Conservation (phyloP, 192 early-diverging fungal genomes). For the Glomus cerebriforme region DNA sequence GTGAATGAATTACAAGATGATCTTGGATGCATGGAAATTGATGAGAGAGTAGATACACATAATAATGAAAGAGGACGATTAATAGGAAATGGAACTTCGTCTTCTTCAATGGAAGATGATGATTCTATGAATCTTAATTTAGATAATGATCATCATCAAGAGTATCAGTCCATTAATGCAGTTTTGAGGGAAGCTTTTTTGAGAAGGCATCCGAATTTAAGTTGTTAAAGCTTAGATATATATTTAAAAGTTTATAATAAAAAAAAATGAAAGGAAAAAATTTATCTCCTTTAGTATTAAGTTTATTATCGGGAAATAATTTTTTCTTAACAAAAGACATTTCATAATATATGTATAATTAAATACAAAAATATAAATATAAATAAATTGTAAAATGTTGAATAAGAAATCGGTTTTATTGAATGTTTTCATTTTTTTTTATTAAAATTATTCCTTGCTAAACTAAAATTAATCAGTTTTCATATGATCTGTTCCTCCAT, state of each 20-base stretch:
- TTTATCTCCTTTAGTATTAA: too few species aligned
- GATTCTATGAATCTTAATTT: neutral
- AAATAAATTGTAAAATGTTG: too few species aligned
- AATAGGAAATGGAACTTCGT: neutral
- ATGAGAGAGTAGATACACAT: neutral
- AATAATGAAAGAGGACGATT: neutral
- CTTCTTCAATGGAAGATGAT: neutral
- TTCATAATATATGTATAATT: too few species aligned
- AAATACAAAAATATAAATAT: too few species aligned
- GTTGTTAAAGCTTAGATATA: neutral
- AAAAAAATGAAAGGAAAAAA: too few species aligned
- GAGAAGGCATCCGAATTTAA: neutral
- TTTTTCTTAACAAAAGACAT: too few species aligned
- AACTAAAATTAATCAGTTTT: neutral
- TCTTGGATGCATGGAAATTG: constrained; percentile 22
- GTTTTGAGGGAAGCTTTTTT: constrained; percentile 18
- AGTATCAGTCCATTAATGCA: neutral
- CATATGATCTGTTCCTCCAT: neutral
- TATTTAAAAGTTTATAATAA: too few species aligned
- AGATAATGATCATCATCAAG: neutral
- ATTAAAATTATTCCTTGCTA: neutral
- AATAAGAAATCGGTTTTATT: too few species aligned
- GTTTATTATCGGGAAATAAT: too few species aligned
- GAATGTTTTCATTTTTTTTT: neutral
- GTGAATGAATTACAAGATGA: constrained; percentile 19